Percentiles rank a stretch among this genome's conserved stretches.
Evolutionary conservation across 2,329 filamentous ascomycete species (phyloP).

Genomic region (Stromatinia cepivora): DNA sequence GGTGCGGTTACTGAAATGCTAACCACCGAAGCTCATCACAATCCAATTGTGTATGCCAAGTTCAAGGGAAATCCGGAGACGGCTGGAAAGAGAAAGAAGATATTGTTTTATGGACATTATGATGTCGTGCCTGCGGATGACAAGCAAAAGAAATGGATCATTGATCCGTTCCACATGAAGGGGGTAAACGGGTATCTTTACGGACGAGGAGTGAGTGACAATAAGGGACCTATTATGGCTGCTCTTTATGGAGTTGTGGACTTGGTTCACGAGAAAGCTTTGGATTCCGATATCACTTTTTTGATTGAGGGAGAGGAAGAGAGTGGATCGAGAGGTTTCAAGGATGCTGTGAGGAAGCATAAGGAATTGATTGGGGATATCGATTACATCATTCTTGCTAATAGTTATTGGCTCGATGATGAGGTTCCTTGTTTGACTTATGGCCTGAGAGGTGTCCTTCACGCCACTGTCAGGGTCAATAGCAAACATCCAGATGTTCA

Average conservation of each 20-base stretch:
- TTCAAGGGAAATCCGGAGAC: slow-evolving; percentile 76
- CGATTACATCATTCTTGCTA: slow-evolving; percentile 92
- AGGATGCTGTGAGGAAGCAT: slow-evolving; percentile 74
- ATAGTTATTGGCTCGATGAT: slow-evolving; percentile 98
- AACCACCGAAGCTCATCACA: slow-evolving; percentile 73
- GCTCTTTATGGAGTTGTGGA: slow-evolving; percentile 93
- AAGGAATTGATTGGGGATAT: slow-evolving; percentile 85
- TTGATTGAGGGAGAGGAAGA: slow-evolving; percentile 97
- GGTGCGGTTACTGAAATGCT: slow-evolving; percentile 89
- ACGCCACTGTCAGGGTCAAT: slow-evolving; percentile 86
- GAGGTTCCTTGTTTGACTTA: slow-evolving; percentile 95
- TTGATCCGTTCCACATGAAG: slow-evolving; percentile 85
- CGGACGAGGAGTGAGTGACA: slow-evolving; percentile 93
- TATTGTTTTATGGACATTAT: slow-evolving; percentile 97
- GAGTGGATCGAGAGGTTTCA: slow-evolving; percentile 87
- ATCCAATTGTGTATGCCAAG: slow-evolving; percentile 89
- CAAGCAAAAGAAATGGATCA: slow-evolving; percentile 78
- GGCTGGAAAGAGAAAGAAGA: slow-evolving; percentile 70
- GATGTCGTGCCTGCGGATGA: slow-evolving; percentile 92
- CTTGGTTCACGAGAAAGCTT: slow-evolving; percentile 75
- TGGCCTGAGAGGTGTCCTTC: slow-evolving; percentile 87
- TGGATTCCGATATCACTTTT: slow-evolving; percentile 88
- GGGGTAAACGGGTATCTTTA: slow-evolving; percentile 93
- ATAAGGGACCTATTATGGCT: slow-evolving; percentile 94
- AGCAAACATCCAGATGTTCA: slow-evolving; percentile 87